Percentiles rank a stretch among this genome's conserved stretches.
phyloP scores from a whole-genome alignment of 2,329 filamentous ascomycete genomes.

The Hypoxylon rubiginosum region DNA sequence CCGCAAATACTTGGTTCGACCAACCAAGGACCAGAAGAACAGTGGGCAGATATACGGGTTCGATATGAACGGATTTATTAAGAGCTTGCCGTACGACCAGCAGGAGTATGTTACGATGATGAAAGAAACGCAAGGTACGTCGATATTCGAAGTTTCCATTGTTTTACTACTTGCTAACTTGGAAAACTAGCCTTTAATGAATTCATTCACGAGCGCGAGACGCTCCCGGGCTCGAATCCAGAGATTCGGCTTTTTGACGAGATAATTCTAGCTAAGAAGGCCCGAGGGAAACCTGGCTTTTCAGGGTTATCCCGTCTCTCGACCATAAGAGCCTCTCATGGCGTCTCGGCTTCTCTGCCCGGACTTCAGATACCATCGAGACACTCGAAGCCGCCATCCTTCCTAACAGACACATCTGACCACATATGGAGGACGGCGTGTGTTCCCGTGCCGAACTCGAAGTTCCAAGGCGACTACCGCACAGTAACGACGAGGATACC shows the following conservation, averaged over 20 bases:
- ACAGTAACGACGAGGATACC: conserved; percentile 76
- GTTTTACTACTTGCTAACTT: conserved; percentile 40
- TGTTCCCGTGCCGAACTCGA: conserved; percentile 70
- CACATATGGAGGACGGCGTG: conserved; percentile 82
- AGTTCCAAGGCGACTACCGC: conserved; percentile 74
- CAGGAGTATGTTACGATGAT: conserved; percentile 75
- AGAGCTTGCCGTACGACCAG: conserved; percentile 74
- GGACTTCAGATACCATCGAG: conserved; percentile 55
- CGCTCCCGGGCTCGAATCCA: conserved; percentile 70
- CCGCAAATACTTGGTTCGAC: conserved; percentile 72
- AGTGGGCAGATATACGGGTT: conserved; percentile 73
- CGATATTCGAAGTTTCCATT: neutral
- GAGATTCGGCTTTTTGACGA: conserved; percentile 84
- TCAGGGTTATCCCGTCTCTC: conserved; percentile 73
- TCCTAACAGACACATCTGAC: conserved; percentile 79
- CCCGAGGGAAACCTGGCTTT: conserved; percentile 74
- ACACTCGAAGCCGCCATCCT: conserved; percentile 64
- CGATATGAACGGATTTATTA: conserved; percentile 75
- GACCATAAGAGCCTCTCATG: conserved; percentile 69
- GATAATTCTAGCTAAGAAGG: conserved; percentile 83
- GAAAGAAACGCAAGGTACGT: conserved; percentile 75
- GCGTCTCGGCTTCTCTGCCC: conserved; percentile 59
- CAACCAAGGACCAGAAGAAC: conserved; percentile 71
- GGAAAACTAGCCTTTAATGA: conserved; percentile 75
- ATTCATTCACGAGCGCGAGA: conserved; percentile 86